Conservation (phyloP, 2,329 filamentous ascomycete genomes). For the Ambrosiella beaveri region DNA sequence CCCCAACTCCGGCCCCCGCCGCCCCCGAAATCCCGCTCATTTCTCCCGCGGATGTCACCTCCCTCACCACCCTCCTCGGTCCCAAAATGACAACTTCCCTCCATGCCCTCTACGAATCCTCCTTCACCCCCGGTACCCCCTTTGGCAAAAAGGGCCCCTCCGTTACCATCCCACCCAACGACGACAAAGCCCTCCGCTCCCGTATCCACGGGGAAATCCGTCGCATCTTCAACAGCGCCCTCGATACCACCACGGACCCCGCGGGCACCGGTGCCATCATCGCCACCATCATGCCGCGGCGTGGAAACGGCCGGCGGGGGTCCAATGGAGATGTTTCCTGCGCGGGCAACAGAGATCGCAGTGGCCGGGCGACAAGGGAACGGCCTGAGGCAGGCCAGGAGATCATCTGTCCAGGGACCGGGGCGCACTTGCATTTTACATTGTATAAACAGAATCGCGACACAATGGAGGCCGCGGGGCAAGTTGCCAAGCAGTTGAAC, state of each 20-base stretch:
- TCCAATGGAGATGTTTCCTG: conserved; percentile 1
- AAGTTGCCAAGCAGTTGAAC: conserved; percentile 56
- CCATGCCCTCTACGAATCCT: conserved; percentile 24
- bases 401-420: conserved; percentile 23
- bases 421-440: conserved; percentile 75
- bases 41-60: conserved; percentile 19
- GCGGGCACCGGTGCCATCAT: conserved; percentile 38
- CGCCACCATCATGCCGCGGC: conserved; percentile 43
- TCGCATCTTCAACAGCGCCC: conserved; percentile 57
- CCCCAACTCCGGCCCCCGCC: conserved; percentile 3
- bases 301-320: conserved; percentile 10
- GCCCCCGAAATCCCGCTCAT: conserved; percentile 14
- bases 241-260: conserved; percentile 53
- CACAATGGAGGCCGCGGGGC: conserved; percentile 77
- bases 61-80: conserved; percentile 25
- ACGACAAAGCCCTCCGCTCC: conserved; percentile 29
- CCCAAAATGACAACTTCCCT: conserved; percentile 24
- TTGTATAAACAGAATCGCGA: conserved; percentile 95
- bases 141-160: conserved; percentile 18
- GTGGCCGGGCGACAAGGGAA: conserved; percentile 1
- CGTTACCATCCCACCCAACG: conserved; percentile 25
- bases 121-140: conserved; percentile 19
- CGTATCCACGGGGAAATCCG: conserved; percentile 47
- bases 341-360: conserved; percentile 8
- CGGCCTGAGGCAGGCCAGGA: background rate